Evolutionary conservation across 768 basidiomycete genomes (phyloP).

Genomic region (Tylopilus intermedius): DNA sequence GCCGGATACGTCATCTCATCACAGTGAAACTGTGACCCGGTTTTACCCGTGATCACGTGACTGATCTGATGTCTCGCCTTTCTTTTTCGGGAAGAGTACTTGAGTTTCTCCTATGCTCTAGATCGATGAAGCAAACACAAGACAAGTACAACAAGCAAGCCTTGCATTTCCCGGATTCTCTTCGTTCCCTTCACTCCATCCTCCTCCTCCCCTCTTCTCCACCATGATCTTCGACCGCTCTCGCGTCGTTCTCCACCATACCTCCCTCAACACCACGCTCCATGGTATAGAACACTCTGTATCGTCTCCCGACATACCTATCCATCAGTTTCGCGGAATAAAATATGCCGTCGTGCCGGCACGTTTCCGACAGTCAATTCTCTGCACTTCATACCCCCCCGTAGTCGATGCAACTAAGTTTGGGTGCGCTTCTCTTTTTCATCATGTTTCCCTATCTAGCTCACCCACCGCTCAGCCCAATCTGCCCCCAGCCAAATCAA

Average conservation of each 20-base stretch:
- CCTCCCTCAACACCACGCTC: conserved; percentile 58
- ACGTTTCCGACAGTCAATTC: conserved; percentile 69
- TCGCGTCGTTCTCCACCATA: conserved; percentile 42
- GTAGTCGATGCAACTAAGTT: conserved; percentile 58
- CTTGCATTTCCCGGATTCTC: not conserved
- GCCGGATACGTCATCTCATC: conserved; percentile 9
- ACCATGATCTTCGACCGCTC: conserved; percentile 29
- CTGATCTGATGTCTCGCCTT: conserved; percentile 11
- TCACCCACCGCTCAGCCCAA: conserved; percentile 44
- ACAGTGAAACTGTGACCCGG: conserved; percentile 4
- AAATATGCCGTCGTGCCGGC: conserved; percentile 72
- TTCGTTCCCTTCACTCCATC: not conserved
- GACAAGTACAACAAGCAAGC: conserved; percentile 13
- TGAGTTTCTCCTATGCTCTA: conserved; percentile 17
- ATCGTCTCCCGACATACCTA: conserved; percentile 49
- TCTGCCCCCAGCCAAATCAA: conserved; percentile 61
- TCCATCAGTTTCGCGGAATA: conserved; percentile 74
- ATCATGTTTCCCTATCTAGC: not conserved
- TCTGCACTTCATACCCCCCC: conserved; percentile 53
- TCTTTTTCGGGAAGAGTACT: conserved; percentile 20
- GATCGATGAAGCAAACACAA: conserved; percentile 23
- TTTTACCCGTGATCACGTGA: conserved; percentile 24
- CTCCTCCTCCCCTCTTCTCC: not conserved
- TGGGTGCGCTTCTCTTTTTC: conserved; percentile 46
- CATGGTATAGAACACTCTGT: conserved; percentile 56